Conservation (phyloP, 2,329 filamentous ascomycete genomes). For the Teratosphaeria gauchensis region DNA sequence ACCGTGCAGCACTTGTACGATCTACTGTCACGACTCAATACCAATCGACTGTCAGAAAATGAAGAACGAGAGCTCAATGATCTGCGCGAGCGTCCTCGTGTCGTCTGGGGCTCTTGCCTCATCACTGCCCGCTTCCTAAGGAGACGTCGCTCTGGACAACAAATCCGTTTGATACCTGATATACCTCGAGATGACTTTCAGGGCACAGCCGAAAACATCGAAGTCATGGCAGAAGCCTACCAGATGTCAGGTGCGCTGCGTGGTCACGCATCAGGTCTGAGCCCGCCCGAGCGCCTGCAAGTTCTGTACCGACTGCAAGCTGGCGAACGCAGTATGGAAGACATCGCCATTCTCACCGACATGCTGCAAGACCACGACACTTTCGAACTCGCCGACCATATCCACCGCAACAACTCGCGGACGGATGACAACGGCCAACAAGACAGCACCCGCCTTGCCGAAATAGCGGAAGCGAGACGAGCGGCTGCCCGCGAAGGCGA, state of each 20-base stretch:
- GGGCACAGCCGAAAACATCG: constrained; percentile 7
- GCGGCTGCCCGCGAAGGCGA: constrained; percentile 18
- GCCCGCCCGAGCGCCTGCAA: constrained; percentile 13
- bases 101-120: constrained; percentile 2
- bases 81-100: neutral
- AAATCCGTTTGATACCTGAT: neutral
- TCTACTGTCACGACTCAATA: neutral
- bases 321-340: constrained; percentile 12
- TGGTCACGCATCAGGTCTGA: constrained; percentile 9
- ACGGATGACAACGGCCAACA: neutral
- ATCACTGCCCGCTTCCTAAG: constrained; percentile 1
- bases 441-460: neutral
- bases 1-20: neutral
- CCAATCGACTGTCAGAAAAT: neutral
- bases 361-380: constrained; percentile 16
- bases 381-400: constrained; percentile 7
- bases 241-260: constrained; percentile 20
- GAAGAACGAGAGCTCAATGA: neutral
- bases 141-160: neutral
- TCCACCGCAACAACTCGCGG: constrained; percentile 5
- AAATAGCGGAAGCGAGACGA: constrained; percentile 7
- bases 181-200: neutral
- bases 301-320: constrained; percentile 21
- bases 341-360: constrained; percentile 11
- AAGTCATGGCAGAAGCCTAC: constrained; percentile 23